Evolutionary conservation across 2,329 filamentous ascomycete genomes (phyloP), one percentile per base, ranked within the genome.

Genomic region (Exophiala bonariae): DNA sequence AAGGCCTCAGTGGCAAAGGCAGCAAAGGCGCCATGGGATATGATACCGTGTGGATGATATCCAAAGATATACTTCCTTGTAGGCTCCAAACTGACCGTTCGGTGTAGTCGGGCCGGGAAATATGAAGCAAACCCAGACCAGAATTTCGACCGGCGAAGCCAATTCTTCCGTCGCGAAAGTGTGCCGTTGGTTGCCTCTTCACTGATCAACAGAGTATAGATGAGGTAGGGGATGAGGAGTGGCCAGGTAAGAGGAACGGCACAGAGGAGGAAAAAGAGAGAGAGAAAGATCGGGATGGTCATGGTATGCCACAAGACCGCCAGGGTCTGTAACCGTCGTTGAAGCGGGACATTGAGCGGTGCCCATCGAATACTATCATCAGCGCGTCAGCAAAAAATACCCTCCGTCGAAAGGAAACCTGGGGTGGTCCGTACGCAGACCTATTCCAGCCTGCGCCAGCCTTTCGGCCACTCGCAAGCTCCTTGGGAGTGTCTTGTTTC

Each of bases 1-100:
- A 96, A 77, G 0, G 89, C 89, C 60, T 96, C 91, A 1, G 92
- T 97, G 3, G 79, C 87, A 63, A 97, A 97, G 4, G 91, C 87
- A 4, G 84, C 88, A 72, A 92, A 96, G 0, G 91, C 92, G n/a
- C 92, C 93, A 60, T 96, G 89, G 4, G 87, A 93, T 62, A 99
- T 96, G 67, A 99, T 97, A 18, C 93, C 92, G 64, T 99, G 93
- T 0, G 93, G 93, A 61, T 97, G 93, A 67, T 97, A 97, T 35
- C 92, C 92, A 61, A 99, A 90, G 54, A 99, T 90, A 71, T 97
- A 99, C 69, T 95, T 96, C 54, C 90, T 79, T 1, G 86, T 89
- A 0, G 89, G 80, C 17, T 87, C 80, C 5, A 99, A 80, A 47
- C 85, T 78, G 56, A 86, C 80, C 3, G 89, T 93, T 56, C 93